These are phyloP conservation scores for Beauveria brongniartii DNA, from an alignment of 2,329 filamentous ascomycete genomes.

Conservation along the genomic window DNA sequence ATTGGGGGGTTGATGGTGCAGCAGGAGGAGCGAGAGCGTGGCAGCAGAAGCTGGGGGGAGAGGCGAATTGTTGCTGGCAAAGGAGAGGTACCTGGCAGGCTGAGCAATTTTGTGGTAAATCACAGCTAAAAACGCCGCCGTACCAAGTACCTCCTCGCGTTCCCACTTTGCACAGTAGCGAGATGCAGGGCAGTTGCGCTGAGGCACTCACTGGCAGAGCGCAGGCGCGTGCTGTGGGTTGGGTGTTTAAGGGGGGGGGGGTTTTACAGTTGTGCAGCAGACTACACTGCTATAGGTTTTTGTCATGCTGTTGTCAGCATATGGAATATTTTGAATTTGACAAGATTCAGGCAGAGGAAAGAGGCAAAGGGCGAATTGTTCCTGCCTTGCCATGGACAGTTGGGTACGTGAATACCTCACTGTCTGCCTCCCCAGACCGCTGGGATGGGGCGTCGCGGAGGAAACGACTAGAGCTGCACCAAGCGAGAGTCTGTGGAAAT, in stretches of 20 bases:
- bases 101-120: background rate
- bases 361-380: no score
- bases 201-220: background rate
- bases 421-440: background rate
- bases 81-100: background rate
- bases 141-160: background rate
- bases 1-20: slow-evolving; percentile 9
- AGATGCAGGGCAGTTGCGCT: background rate
- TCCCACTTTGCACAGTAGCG: background rate
- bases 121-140: background rate
- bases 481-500: background rate
- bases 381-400: no score
- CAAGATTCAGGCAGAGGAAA: no score
- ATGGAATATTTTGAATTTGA: no score
- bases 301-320: no score
- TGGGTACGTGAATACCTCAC: no score
- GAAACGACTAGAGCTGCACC: background rate
- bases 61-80: background rate
- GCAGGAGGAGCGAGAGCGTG: background rate
- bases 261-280: background rate
- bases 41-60: background rate
- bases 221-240: background rate
- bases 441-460: slow-evolving; percentile 4
- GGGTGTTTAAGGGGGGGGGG: background rate
- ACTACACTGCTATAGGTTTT: no score